phyloP scores from a whole-genome alignment of 257 asterid species.

The Salvia hispanica region DNA sequence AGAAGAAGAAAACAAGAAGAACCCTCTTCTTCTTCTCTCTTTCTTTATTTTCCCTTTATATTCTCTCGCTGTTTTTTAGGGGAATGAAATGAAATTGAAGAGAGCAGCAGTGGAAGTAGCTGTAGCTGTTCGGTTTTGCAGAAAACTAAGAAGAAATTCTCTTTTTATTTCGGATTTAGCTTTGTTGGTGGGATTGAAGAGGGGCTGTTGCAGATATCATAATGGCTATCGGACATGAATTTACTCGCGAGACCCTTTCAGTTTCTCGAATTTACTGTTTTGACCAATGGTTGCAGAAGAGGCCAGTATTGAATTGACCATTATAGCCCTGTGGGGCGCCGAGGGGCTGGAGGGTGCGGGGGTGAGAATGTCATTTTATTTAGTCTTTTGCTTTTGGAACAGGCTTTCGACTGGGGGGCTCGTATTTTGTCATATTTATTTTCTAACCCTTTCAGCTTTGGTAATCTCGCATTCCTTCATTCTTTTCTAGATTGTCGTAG shows the following conservation, averaged over 20 bases:
- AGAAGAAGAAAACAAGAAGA: background rate
- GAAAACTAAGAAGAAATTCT: constrained; percentile 46
- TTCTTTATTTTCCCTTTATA: background rate
- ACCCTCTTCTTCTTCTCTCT: constrained; percentile 13
- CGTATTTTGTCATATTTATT: constrained; percentile 29
- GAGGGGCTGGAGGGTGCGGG: background rate
- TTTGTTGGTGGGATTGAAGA: constrained; percentile 48
- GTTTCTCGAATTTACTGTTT: constrained; percentile 37
- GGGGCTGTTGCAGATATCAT: constrained; percentile 59
- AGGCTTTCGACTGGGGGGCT: constrained; percentile 33
- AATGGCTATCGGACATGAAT: constrained; percentile 39
- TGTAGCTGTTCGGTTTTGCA: constrained; percentile 33
- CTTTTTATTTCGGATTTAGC: constrained; percentile 39
- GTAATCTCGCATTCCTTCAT: constrained; percentile 8
- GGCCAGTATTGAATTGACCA: background rate
- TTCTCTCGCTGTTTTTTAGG: background rate
- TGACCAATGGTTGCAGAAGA: constrained; percentile 25
- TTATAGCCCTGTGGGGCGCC: background rate
- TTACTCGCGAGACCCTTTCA: constrained; percentile 41
- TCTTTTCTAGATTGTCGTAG: constrained; percentile 21
- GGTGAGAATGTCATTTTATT: constrained; percentile 33
- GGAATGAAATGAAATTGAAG: background rate
- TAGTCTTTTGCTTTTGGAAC: constrained; percentile 25
- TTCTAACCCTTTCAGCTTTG: constrained; percentile 23
- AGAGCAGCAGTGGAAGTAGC: constrained; percentile 32